Evolutionary conservation across 164 flowering plant species (phyloP).

Genomic region (Paratinospora sagittata): DNA sequence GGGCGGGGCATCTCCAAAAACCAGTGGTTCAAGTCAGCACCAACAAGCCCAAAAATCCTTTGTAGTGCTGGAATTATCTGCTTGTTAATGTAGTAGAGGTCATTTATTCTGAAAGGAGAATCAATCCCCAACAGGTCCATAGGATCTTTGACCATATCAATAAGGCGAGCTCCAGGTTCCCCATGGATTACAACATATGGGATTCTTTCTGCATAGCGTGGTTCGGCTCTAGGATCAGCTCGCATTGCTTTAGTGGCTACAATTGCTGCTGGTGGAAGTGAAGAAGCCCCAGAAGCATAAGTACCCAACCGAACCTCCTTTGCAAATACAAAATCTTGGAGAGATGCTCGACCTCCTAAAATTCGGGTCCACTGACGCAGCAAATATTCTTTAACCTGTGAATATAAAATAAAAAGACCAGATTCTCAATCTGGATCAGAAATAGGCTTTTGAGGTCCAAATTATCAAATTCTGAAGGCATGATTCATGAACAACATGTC

Average conservation of each 20-base stretch:
- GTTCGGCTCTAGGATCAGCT: slow-evolving; percentile 91
- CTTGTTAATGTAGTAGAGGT: slow-evolving; percentile 75
- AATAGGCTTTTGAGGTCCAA: neutral
- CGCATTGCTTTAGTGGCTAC: slow-evolving; percentile 90
- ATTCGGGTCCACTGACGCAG: slow-evolving; percentile 82
- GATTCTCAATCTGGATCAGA: neutral
- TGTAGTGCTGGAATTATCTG: slow-evolving; percentile 94
- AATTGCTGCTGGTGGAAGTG: slow-evolving; percentile 94
- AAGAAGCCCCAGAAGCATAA: slow-evolving; percentile 54
- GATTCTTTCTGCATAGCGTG: slow-evolving; percentile 81
- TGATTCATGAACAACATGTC: neutral
- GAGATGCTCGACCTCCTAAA: slow-evolving; percentile 65
- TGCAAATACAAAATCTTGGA: slow-evolving; percentile 91
- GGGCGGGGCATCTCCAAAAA: slow-evolving; percentile 81
- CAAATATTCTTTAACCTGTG: slow-evolving; percentile 65
- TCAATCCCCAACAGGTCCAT: slow-evolving; percentile 60
- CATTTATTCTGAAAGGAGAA: slow-evolving; percentile 78
- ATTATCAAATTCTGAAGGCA: neutral
- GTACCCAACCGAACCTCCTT: slow-evolving; percentile 96
- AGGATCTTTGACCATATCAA: slow-evolving; percentile 91
- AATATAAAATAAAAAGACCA: neutral
- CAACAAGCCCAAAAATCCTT: slow-evolving; percentile 82
- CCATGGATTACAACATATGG: slow-evolving; percentile 91
- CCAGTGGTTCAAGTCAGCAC: slow-evolving; percentile 78
- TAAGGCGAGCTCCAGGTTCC: slow-evolving; percentile 86